Evolutionary conservation across 2,329 filamentous ascomycete genomes (phyloP), one percentile per base, ranked within the genome.

Genomic region (Aureobasidium melanogenum): DNA sequence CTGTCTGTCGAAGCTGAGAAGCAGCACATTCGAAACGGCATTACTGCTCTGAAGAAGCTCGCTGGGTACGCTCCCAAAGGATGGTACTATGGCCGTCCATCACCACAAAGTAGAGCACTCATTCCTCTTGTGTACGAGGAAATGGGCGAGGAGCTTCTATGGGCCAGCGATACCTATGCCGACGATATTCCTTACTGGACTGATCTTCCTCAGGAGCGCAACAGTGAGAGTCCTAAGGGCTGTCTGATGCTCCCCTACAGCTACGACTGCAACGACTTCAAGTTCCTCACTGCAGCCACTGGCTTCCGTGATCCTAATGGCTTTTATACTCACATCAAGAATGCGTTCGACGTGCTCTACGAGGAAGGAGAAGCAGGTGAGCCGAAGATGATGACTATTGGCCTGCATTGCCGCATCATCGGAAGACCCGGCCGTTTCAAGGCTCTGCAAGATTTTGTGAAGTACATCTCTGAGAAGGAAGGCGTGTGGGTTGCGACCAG

Each of bases 301-400:
- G 79, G 79, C 0, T 81, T 80, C 64, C 71, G 75, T 5, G 76
- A 74, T 41, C 75, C 79, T 0, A 66, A 70, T 10, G 76, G 73
- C 5, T 81, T 81, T 67, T 75, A 72, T 59, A 64, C 67, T 19
- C 77, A 83, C 63, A 65, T 82, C 17, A 79, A 80, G 69, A 76
- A 76, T 22, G 77, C 80, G 0, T 83, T 83, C 57, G 80, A 83
- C 65, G 76, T 80, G 19, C 67, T 83, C 34, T 82, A 82, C 62
- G 78, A 78, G 32, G 80, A 82, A 63, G 80, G 79, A 0, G 68
- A 74, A 56, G 73, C 73, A 12, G 79, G 79, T 0, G 69, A 69
- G 64, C 79, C 79, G 5, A 82, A 81, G 71, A 83, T 83, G 81
- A 83, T 83, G 81, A 83, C 81, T 0, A 76, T 83, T 26, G 79